Conservation (phyloP, 1,139 yeast genomes). For the Lodderomyces elongisporus region DNA sequence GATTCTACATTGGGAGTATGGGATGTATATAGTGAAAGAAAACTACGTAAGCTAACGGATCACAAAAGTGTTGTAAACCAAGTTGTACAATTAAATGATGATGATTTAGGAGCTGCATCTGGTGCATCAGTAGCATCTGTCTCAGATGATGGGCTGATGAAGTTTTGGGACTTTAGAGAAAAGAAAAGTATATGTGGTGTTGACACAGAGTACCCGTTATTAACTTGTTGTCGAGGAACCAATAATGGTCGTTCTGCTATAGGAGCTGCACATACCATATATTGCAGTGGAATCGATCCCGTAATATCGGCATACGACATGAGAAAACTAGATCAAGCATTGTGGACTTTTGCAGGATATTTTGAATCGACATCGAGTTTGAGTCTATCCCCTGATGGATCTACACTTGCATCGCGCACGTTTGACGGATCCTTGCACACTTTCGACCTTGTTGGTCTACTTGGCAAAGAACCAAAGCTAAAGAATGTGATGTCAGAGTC, state of each 20-base stretch:
- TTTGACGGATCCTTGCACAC: not conserved
- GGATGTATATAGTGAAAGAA: constrained; percentile 43
- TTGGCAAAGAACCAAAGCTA: not conserved
- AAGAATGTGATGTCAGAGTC: not conserved
- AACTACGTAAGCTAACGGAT: constrained; percentile 47
- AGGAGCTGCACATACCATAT: constrained; percentile 43
- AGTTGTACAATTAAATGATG: constrained; percentile 24
- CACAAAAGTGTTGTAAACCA: constrained; percentile 58
- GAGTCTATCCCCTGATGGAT: not conserved
- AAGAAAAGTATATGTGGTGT: constrained; percentile 37
- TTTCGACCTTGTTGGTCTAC: not conserved
- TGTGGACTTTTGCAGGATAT: constrained; percentile 41
- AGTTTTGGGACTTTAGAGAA: constrained; percentile 61
- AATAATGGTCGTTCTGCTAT: too few species aligned
- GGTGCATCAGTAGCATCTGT: constrained; percentile 40
- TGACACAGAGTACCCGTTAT: constrained; percentile 29
- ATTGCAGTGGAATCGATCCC: constrained; percentile 66
- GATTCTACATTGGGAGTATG: constrained; percentile 49
- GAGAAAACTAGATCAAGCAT: constrained; percentile 30
- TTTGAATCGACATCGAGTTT: constrained; percentile 27
- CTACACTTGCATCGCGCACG: not conserved
- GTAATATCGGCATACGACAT: constrained; percentile 54
- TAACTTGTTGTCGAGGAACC: constrained; percentile 21
- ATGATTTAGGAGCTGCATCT: too few species aligned
- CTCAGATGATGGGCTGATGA: constrained; percentile 60